Evolutionary conservation across 2,329 filamentous ascomycete genomes (phyloP).

Genomic region (Coniochaeta sp.): DNA sequence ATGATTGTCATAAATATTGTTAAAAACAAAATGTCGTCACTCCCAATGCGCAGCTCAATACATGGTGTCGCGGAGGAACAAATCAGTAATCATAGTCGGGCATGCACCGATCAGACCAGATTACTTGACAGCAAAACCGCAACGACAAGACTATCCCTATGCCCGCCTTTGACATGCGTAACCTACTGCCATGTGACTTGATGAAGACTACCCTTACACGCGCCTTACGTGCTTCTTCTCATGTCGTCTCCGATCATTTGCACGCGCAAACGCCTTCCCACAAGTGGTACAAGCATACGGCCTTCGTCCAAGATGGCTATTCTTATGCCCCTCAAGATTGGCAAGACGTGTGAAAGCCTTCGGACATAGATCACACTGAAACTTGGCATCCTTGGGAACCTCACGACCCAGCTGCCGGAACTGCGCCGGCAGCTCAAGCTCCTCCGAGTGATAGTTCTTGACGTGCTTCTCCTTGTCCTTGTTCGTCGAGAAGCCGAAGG

Average conservation of each 20-base stretch:
- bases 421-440: slow-evolving; percentile 8
- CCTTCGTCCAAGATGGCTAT: slow-evolving; percentile 21
- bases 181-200: background rate
- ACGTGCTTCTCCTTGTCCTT: slow-evolving; percentile 28
- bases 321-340: slow-evolving; percentile 24
- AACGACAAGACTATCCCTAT: too few relatives aligned
- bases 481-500: slow-evolving; percentile 30
- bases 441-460: slow-evolving; percentile 17
- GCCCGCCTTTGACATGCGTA: background rate
- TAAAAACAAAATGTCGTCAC: too few relatives aligned
- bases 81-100: too few relatives aligned
- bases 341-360: slow-evolving; percentile 24
- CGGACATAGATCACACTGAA: slow-evolving; percentile 24
- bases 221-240: slow-evolving; percentile 17
- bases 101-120: too few relatives aligned
- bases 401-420: slow-evolving; percentile 5
- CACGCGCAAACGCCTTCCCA: slow-evolving; percentile 22
- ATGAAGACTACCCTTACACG: background rate
- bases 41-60: too few relatives aligned
- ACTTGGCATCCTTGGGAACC: slow-evolving; percentile 7
- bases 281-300: slow-evolving; percentile 25
- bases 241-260: slow-evolving; percentile 24
- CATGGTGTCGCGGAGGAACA: too few relatives aligned
- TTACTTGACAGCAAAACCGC: too few relatives aligned
- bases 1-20: too few relatives aligned